Evolutionary conservation across 2,329 filamentous ascomycete species (phyloP), one percentile per base, ranked within the genome.

Genomic region (Trichoderma hamatum): DNA sequence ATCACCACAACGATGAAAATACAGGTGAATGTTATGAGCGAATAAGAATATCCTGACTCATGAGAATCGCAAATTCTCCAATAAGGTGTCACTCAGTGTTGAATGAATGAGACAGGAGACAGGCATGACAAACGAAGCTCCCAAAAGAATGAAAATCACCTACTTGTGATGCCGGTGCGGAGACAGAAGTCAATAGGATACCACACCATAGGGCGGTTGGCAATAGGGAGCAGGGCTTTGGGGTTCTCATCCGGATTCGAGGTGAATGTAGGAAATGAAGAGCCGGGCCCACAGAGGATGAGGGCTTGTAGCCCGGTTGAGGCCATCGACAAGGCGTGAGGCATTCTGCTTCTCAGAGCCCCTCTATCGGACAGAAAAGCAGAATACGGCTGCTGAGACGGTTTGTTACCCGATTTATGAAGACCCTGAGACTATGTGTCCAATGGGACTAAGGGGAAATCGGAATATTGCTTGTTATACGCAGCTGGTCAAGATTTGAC

Each of bases 181-280:
- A 93, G 92, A 80, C 92, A 95, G 82, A 93, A 95, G 75, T 95
- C 92, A 51, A 96, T 87, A 6, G 92, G 90, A 78, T 96, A 96
- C 91, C 93, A 95, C 56, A 96, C 90, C 92, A 96, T 96, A 1
- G 92, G 92, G 73, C 92, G 82, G 78, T 96, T 96, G 43, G 92
- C 92, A 70, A 96, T 91, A 6, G 92, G 92, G 9, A 96, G 82
- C 26, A 96, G 86, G 11, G 92, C 92, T 80, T 96, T 96, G 11
- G 92, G 92, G 71, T 92, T 90, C 76, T 94, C 90, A 80, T 91
- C 89, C 5, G 92, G 90, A 71, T 90, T 92, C 3, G 91, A 90
- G 2, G 92, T 94, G 78, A 96, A 95, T 1, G 92, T 95, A 56
- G 91, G 89, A 73, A 96, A 91, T 0, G 91, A 94, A 10, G 90